phyloP scores from a whole-genome alignment of 371 early-diverging fungal species.

The Apophysomyces variabilis region DNA sequence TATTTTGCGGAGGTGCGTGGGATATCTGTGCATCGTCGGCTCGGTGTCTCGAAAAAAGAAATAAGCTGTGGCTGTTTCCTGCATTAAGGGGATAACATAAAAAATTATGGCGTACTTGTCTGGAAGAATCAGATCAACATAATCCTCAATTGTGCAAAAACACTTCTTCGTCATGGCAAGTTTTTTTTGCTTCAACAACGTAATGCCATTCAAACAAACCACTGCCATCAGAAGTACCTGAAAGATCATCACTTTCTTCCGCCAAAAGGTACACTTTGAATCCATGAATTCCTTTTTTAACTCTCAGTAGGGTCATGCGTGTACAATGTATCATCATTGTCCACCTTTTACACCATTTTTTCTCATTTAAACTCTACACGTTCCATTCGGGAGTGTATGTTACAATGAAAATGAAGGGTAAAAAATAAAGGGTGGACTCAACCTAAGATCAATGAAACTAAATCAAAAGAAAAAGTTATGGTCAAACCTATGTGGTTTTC shows the following conservation, averaged over 20 bases:
- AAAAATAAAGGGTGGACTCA: constrained; percentile 1
- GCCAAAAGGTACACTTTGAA: constrained; percentile 2
- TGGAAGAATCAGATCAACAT: too few species aligned
- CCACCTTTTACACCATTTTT: not conserved
- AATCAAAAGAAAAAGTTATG: not conserved
- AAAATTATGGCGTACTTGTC: too few species aligned
- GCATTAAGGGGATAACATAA: too few species aligned
- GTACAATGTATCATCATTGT: constrained; percentile 15
- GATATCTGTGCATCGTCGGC: too few species aligned
- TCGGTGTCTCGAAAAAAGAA: too few species aligned
- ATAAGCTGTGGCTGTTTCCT: too few species aligned
- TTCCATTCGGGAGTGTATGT: not conserved
- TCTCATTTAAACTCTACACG: constrained; percentile 3
- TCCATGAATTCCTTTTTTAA: not conserved
- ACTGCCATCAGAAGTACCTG: constrained; percentile 32
- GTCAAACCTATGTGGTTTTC: not conserved
- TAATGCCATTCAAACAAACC: not conserved
- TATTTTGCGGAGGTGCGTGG: too few species aligned
- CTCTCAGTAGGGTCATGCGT: not conserved
- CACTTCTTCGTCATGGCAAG: too few species aligned
- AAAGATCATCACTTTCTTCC: constrained; percentile 17
- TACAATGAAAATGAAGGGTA: not conserved
- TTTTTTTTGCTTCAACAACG: not conserved
- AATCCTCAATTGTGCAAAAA: constrained; percentile 16
- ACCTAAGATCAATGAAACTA: constrained; percentile 15